These are phyloP conservation scores for Globisporangium solare DNA, from an alignment of 352 stramenopile genomes.

Conservation along the genomic window DNA sequence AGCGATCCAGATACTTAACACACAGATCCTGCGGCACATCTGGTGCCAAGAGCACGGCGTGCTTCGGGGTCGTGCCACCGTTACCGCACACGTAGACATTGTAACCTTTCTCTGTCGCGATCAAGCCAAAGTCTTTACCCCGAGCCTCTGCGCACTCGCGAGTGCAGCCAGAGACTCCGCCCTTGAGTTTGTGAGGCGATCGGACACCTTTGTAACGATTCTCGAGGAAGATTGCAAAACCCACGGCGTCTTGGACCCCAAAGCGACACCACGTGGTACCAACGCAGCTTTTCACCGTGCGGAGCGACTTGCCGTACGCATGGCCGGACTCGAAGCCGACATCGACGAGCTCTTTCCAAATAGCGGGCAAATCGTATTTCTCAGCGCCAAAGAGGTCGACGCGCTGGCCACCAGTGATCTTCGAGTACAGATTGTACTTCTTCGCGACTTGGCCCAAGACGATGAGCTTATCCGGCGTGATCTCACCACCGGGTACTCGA, in stretches of 20 bases:
- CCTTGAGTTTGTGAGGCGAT: constrained; percentile 92
- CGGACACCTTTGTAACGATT: constrained; percentile 92
- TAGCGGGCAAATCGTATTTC: constrained; percentile 88
- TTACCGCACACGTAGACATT: constrained; percentile 91
- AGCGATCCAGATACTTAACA: constrained; percentile 85
- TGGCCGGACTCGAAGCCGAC: constrained; percentile 91
- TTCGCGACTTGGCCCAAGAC: constrained; percentile 82
- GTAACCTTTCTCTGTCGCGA: constrained; percentile 91
- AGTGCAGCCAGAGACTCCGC: constrained; percentile 86
- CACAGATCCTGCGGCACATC: constrained; percentile 49
- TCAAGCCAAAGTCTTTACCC: constrained; percentile 92
- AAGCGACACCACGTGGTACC: constrained; percentile 91
- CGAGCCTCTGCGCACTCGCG: constrained; percentile 90
- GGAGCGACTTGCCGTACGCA: constrained; percentile 90
- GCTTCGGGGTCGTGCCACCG: constrained; percentile 81
- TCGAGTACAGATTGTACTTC: constrained; percentile 90
- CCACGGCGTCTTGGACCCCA: constrained; percentile 87
- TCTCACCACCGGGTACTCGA: constrained; percentile 87
- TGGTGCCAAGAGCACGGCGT: constrained; percentile 55
- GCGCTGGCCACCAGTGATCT: constrained; percentile 92
- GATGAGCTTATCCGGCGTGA: constrained; percentile 90
- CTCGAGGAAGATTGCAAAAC: constrained; percentile 89
- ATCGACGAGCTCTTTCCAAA: constrained; percentile 89
- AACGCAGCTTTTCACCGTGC: constrained; percentile 93
- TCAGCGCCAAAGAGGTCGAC: constrained; percentile 91